Evolutionary conservation across 1,139 yeast species (phyloP).

Genomic region (Hansenula sp.): DNA sequence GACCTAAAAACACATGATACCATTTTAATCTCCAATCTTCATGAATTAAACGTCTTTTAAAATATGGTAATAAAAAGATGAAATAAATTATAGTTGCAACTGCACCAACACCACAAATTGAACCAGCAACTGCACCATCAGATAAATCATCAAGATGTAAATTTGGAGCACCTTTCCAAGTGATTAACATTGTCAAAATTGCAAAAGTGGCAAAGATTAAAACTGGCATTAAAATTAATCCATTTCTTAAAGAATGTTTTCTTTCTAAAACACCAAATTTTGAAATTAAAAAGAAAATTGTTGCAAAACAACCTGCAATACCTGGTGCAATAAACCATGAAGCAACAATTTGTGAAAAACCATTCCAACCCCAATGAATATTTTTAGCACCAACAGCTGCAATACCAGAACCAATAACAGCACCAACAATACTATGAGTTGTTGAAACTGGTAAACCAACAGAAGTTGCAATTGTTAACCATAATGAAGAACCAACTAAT

Average conservation of each 20-base stretch:
- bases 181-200: conserved; percentile 55
- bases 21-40: conserved; percentile 66
- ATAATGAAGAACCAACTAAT: conserved; percentile 66
- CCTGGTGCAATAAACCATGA: conserved; percentile 83
- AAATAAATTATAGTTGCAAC: conserved; percentile 49
- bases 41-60: conserved; percentile 54
- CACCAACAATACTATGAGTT: conserved; percentile 78
- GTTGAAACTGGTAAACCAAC: conserved; percentile 77
- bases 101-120: conserved; percentile 61
- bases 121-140: conserved; percentile 45
- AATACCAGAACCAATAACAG: conserved; percentile 68
- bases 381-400: conserved; percentile 55
- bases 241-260: conserved; percentile 42
- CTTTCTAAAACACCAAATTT: conserved; percentile 61
- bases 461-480: conserved; percentile 65
- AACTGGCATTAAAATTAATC: conserved; percentile 53
- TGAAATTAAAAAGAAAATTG: conserved; percentile 52
- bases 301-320: conserved; percentile 61
- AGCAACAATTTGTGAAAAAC: conserved; percentile 69
- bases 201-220: conserved; percentile 59
- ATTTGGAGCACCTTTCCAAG: conserved; percentile 74
- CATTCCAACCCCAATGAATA: conserved; percentile 73
- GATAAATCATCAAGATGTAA: conserved; percentile 51
- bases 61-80: conserved; percentile 57
- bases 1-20: conserved; percentile 57